These are phyloP conservation scores for Nemania bipapillata DNA, from an alignment of 2,329 filamentous ascomycete species.

Conservation along the genomic window DNA sequence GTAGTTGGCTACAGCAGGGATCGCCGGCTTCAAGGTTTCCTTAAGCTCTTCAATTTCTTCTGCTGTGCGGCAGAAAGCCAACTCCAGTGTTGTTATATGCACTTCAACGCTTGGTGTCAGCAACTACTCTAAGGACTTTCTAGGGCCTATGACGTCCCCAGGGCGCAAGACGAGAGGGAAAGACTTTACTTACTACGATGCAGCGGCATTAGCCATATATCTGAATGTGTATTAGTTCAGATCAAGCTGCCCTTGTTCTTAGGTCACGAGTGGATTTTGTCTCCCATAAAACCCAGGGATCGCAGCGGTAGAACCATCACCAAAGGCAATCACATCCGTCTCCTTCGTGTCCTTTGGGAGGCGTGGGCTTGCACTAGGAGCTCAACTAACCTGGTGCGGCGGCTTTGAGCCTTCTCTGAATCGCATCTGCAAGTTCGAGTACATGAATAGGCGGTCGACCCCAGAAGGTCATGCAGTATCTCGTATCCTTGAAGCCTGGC, in stretches of 20 bases:
- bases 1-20: constrained; percentile 72
- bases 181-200: constrained; percentile 61
- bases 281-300: not conserved
- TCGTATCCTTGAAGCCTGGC: constrained; percentile 76
- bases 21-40: constrained; percentile 63
- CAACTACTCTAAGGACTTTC: not conserved
- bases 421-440: constrained; percentile 70
- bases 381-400: constrained; percentile 73
- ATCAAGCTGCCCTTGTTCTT: not conserved
- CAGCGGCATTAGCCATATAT: constrained; percentile 85
- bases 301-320: not conserved
- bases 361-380: not conserved
- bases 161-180: not conserved
- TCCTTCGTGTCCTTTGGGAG: not conserved
- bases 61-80: constrained; percentile 80
- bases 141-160: not conserved
- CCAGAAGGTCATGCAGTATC: constrained; percentile 90
- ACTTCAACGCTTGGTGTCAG: constrained; percentile 52
- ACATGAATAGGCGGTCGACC: constrained; percentile 81
- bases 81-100: constrained; percentile 86
- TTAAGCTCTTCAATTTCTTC: constrained; percentile 74
- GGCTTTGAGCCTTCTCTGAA: constrained; percentile 74
- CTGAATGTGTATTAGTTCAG: constrained; percentile 57
- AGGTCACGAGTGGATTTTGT: not conserved
- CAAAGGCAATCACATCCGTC: not conserved